A percentile compares a stretch with the other conserved stretches of the same genome.
phyloP scores from a whole-genome alignment of 2,329 filamentous ascomycete species.

The Endothia cerciana region DNA sequence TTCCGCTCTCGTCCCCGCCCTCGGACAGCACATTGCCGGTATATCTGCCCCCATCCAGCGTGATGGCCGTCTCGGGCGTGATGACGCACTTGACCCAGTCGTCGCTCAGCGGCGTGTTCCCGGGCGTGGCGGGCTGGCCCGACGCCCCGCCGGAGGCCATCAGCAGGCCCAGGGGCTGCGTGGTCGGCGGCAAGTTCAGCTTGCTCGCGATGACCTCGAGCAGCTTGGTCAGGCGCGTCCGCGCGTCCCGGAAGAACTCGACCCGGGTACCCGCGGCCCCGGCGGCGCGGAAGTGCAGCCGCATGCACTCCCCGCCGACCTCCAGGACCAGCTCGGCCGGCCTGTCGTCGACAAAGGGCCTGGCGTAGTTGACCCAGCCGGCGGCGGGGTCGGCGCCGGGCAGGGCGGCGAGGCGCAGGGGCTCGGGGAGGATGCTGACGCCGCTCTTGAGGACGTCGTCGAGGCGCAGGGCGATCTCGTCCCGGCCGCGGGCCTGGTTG shows the following conservation, averaged over 20 bases:
- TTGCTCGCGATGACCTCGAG: slow-evolving; percentile 83
- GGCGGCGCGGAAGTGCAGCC: slow-evolving; percentile 51
- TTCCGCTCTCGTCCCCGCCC: slow-evolving; percentile 12
- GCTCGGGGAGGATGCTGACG: slow-evolving; percentile 65
- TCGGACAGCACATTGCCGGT: slow-evolving; percentile 25
- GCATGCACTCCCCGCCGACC: slow-evolving; percentile 69
- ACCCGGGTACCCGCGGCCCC: slow-evolving; percentile 49
- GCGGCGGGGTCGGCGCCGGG: slow-evolving; percentile 62
- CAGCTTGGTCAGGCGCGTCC: slow-evolving; percentile 71
- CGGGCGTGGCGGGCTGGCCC: slow-evolving; percentile 66
- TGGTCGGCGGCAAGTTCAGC: slow-evolving; percentile 67
- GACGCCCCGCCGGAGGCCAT: slow-evolving; percentile 67
- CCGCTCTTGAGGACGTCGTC: slow-evolving; percentile 91
- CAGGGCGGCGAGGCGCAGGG: slow-evolving; percentile 36
- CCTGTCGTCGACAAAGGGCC: slow-evolving; percentile 81
- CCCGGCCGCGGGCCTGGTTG: slow-evolving; percentile 69
- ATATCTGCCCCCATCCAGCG: slow-evolving; percentile 60
- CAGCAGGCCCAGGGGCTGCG: slow-evolving; percentile 66
- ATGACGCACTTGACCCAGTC: slow-evolving; percentile 69
- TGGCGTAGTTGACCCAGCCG: slow-evolving; percentile 74
- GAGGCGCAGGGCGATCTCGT: slow-evolving; percentile 79
- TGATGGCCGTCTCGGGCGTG: slow-evolving; percentile 61
- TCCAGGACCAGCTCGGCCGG: slow-evolving; percentile 79
- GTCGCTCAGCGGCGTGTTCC: slow-evolving; percentile 70
- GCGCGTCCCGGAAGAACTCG: slow-evolving; percentile 74